Evolutionary conservation across 257 asterid species (phyloP), one percentile per base, ranked within the genome.

Genomic region (Thymus quinquecostatus): DNA sequence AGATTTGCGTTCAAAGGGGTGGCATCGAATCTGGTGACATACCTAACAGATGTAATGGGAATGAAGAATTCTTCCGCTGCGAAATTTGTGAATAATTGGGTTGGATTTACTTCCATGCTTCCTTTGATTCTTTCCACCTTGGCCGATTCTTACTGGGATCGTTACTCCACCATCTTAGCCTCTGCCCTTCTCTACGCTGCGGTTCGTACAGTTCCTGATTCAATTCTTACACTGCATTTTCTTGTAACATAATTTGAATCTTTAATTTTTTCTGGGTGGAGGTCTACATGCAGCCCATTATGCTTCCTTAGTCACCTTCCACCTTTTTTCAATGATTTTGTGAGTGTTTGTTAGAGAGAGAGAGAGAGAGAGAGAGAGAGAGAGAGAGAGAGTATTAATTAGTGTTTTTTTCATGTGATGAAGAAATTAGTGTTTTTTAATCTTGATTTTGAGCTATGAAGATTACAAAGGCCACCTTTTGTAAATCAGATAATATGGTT

Each of bases 1-100:
- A 86, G 99, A 77, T 87, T 95, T 73, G 96, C 98, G 27, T 89
- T 84, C 80, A 95, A 92, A 82, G 98, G 99, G 72, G 97, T 95
- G 88, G 93, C 95, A 1, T 86, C 99, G 6, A 95, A 92, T 80
- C 66, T 95, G 80, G 99, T 95, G 47, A 89, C 95, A 0, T 95
- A 92, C 75, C 82, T 95, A 0, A 92, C 97, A 0, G 96, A 92
- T 41, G 91, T 83, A 4, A 88, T 81, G 73, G 76, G 75, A 64
- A 85, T 95, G 99, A 88, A 86, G 74, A 88, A 89, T 74, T 95
- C 99, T 2, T 81, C 98, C 0, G 98, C 98, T 0, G 99, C 99
- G 1, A 92, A 88, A 72, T 83, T 73, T 74, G 97, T 95, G 1
- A 95, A 87, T 43, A 82, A 75, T 21, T 95, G 99, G 99, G 85